These are phyloP conservation scores for Neoboletus magnificus DNA, from an alignment of 768 basidiomycete genomes.

Conservation along the genomic window DNA sequence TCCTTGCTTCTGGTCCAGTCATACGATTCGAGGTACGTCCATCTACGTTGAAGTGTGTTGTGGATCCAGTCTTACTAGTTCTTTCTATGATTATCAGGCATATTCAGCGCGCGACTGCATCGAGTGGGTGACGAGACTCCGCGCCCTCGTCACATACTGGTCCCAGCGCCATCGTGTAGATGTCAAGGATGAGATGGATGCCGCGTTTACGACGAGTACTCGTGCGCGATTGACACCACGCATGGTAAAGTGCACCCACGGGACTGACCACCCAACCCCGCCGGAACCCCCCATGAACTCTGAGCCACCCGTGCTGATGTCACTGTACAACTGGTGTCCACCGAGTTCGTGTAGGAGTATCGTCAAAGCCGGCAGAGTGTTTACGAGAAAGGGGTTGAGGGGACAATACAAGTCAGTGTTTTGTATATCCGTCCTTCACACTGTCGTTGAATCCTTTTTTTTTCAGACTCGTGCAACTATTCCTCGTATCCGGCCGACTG, in stretches of 20 bases:
- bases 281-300: constrained; percentile 54
- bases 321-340: constrained; percentile 86
- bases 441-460: not conserved
- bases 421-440: too few species aligned
- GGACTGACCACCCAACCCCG: constrained; percentile 38
- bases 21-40: constrained; percentile 73
- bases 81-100: constrained; percentile 44
- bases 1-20: constrained; percentile 63
- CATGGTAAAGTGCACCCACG: constrained; percentile 27
- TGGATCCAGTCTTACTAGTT: constrained; percentile 1
- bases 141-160: constrained; percentile 76
- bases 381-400: constrained; percentile 62
- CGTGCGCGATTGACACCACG: constrained; percentile 61
- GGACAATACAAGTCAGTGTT: constrained; percentile 74
- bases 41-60: not conserved
- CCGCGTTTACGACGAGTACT: constrained; percentile 51
- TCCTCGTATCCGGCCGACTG: constrained; percentile 73
- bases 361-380: constrained; percentile 68
- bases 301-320: constrained; percentile 55
- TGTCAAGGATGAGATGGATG: constrained; percentile 76
- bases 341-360: constrained; percentile 77
- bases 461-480: constrained; percentile 63
- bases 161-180: constrained; percentile 69
- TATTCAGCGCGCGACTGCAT: constrained; percentile 61
- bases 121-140: constrained; percentile 84